Conservation (phyloP, 2,329 filamentous ascomycete species). For the Monosporascus sp. region DNA sequence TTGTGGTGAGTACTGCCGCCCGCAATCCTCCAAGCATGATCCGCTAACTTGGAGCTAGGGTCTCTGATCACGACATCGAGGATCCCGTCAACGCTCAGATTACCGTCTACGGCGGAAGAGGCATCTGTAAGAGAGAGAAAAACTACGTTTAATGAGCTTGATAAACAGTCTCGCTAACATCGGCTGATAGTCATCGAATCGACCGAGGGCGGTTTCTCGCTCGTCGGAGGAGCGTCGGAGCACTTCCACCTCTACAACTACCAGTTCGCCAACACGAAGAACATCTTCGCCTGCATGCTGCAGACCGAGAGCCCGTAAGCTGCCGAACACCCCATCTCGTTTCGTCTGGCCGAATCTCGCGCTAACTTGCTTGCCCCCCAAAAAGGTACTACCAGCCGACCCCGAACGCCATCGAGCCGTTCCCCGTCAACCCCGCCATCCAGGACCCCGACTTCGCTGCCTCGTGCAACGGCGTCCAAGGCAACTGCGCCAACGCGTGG, state of each 20-base stretch:
- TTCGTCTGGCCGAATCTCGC: neutral
- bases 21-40: conserved; percentile 7
- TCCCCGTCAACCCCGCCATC: conserved; percentile 33
- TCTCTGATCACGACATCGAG: conserved; percentile 52
- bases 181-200: conserved; percentile 29
- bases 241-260: conserved; percentile 61
- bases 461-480: conserved; percentile 32
- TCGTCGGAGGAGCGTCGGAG: conserved; percentile 55
- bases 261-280: conserved; percentile 50
- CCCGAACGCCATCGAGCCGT: conserved; percentile 49
- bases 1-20: conserved; percentile 26
- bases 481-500: conserved; percentile 46
- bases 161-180: conserved; percentile 1
- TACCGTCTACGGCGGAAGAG: conserved; percentile 48
- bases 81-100: conserved; percentile 41
- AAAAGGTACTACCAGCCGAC: conserved; percentile 51
- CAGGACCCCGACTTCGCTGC: conserved; percentile 45
- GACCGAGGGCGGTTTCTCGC: conserved; percentile 41
- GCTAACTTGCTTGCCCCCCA: neutral
- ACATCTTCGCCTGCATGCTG: conserved; percentile 55
- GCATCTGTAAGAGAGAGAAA: conserved; percentile 32
- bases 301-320: conserved; percentile 59
- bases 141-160: neutral
- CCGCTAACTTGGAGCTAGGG: conserved; percentile 21
- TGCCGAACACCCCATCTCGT: neutral